Conservation (phyloP, 2,329 filamentous ascomycete species). For the Pseudogymnoascus sp. region DNA sequence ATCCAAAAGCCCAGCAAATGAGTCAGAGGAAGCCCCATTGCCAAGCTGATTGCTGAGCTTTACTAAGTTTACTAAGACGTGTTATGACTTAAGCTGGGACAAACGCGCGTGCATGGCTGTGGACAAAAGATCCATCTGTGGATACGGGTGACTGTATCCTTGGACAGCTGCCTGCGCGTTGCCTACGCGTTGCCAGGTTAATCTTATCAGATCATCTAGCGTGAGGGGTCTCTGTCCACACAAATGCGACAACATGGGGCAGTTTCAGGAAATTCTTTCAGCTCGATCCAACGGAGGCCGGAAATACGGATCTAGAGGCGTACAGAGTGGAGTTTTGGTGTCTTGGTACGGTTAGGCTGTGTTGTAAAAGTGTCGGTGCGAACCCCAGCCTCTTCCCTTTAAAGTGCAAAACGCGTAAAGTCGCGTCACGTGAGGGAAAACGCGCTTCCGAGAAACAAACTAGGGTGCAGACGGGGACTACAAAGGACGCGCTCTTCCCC, state of each 20-base stretch:
- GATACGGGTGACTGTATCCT: constrained; percentile 1
- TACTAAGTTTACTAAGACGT: constrained; percentile 7
- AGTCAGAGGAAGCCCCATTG: background rate
- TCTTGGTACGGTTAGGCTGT: background rate
- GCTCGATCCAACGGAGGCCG: background rate
- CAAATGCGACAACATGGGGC: constrained; percentile 5
- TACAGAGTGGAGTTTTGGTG: constrained; percentile 1
- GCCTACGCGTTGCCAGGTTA: background rate
- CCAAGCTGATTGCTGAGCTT: background rate
- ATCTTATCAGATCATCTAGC: constrained; percentile 12
- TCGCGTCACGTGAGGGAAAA: constrained; percentile 10
- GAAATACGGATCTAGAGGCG: constrained; percentile 1
- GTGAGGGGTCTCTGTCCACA: constrained; percentile 9
- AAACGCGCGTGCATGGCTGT: background rate
- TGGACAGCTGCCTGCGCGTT: background rate
- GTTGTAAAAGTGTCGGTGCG: constrained; percentile 7
- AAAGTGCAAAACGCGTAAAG: constrained; percentile 11
- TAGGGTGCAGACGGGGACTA: constrained; percentile 11
- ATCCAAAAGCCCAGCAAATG: background rate
- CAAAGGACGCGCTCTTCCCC: constrained; percentile 13
- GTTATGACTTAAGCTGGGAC: background rate
- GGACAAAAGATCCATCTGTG: background rate
- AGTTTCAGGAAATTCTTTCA: constrained; percentile 4
- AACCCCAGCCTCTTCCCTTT: constrained; percentile 11
- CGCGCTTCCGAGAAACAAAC: constrained; percentile 8